Base-by-base conservation (phyloP, 108 stramenopile species). In the Cyclostephanos invisitatus region DNA sequence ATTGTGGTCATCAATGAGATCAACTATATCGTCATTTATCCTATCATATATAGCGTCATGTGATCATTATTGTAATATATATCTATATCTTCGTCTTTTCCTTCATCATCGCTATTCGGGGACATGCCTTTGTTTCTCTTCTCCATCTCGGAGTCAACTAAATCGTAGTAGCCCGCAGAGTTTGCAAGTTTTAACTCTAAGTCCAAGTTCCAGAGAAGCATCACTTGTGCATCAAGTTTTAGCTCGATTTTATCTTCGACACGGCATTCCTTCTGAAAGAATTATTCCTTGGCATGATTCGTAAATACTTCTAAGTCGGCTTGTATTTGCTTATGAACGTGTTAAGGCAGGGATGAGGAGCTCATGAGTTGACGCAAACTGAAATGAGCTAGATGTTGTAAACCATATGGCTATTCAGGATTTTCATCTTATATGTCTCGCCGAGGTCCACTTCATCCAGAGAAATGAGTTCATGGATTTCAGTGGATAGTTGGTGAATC, bases 191-290 rank as follows among this genome's bases (percentile, higher is more conserved):
- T 77, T 3, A 3, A 14, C 11, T 61, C 67, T 12, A 80, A 14
- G 18, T 80, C 74, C 20, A 80, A 61, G 61, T 93, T 93, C 73
- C 78, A 84, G 10, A 91, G 73, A 14, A 92, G 63, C 71, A 92
- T 84, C 8, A 89, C 86, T 55, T 91, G 86, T 5, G 83, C 81
- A 27, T 73, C 63, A 12, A 51, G 29, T 36, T 74, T 67, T 24
- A 83, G 37, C 25, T 46, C 42, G 21, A 81, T 67, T 0, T 29
- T 2, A 7, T 57, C 4, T 12, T 60, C 62, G 35, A 68, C 70
- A 14, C 65, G 58, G 37, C 80, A 85, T 22, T 87, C 56, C 35
- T 74, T 78, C 7, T 59, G 46, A 56, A 77, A 77, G 66, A 78
- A 82, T 18, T 32, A 38, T 3, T 82, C 66, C 25, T 53, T 20